Evolutionary conservation across 1,284 basidiomycete species (phyloP).

Genomic region (Trichosporon asahii): DNA sequence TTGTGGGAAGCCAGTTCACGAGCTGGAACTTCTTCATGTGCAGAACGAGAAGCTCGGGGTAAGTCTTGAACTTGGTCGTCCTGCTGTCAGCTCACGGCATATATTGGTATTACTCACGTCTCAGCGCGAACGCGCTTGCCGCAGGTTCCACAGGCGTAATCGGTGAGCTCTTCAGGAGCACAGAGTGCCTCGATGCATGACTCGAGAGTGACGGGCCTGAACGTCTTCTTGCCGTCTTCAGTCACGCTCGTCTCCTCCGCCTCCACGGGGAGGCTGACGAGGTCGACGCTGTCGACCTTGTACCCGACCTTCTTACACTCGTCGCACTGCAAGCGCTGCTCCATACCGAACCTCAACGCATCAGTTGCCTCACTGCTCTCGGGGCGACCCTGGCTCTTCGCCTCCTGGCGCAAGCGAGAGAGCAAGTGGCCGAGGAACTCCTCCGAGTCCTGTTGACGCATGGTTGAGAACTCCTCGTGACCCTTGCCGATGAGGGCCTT

Average conservation of each 20-base stretch:
- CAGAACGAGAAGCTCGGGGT: slow-evolving; percentile 82
- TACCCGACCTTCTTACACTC: slow-evolving; percentile 87
- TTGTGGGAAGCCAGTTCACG: slow-evolving; percentile 94
- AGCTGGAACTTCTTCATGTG: slow-evolving; percentile 95
- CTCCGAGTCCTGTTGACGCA: slow-evolving; percentile 95
- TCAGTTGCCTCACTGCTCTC: slow-evolving; percentile 62
- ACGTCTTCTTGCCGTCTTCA: slow-evolving; percentile 63
- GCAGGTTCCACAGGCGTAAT: slow-evolving; percentile 65
- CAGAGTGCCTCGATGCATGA: slow-evolving; percentile 68
- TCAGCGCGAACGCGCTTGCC: slow-evolving; percentile 63
- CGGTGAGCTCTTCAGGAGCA: slow-evolving; percentile 64
- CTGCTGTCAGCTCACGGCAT: slow-evolving; percentile 42
- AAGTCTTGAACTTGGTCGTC: slow-evolving; percentile 75
- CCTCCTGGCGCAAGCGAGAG: slow-evolving; percentile 64
- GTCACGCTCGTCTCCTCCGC: slow-evolving; percentile 58
- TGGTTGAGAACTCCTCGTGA: slow-evolving; percentile 91
- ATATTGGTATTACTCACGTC: slow-evolving; percentile 57
- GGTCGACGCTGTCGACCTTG: slow-evolving; percentile 71
- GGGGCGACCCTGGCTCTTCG: slow-evolving; percentile 56
- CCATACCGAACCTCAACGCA: slow-evolving; percentile 75
- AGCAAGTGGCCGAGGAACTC: slow-evolving; percentile 88
- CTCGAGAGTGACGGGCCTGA: slow-evolving; percentile 66
- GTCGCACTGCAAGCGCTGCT: slow-evolving; percentile 79
- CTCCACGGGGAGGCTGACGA: slow-evolving; percentile 75
- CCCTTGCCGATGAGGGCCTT: slow-evolving; percentile 88